phyloP scores from a whole-genome alignment of 257 asterid species.

The Phtheirospermum japonicum region DNA sequence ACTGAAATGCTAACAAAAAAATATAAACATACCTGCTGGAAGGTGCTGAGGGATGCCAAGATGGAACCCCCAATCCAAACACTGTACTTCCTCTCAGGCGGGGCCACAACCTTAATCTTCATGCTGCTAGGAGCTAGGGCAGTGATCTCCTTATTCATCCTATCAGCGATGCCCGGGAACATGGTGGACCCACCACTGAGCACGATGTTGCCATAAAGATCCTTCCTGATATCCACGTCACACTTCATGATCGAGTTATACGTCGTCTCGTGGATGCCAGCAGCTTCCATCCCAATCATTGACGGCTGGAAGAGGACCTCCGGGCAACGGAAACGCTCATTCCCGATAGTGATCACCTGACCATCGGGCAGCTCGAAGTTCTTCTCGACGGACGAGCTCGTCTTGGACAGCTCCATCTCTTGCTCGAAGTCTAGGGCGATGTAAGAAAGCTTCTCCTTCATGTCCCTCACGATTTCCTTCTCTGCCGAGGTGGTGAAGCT shows the following conservation, averaged over 20 bases:
- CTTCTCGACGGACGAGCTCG: constrained; percentile 43
- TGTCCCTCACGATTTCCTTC: constrained; percentile 52
- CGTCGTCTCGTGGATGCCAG: constrained; percentile 47
- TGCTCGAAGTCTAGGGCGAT: constrained; percentile 46
- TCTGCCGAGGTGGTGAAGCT: constrained; percentile 40
- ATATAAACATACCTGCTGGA: constrained; percentile 32
- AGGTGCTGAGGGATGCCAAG: constrained; percentile 38
- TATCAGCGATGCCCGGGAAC: constrained; percentile 49
- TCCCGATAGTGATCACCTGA: constrained; percentile 47
- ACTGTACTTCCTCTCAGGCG: constrained; percentile 40
- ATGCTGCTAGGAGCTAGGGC: constrained; percentile 40
- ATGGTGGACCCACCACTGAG: constrained; percentile 49
- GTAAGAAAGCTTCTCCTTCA: constrained; percentile 47
- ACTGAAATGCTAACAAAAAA: not conserved
- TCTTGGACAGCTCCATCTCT: constrained; percentile 37
- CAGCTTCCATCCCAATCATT: constrained; percentile 53
- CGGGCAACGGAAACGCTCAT: constrained; percentile 47
- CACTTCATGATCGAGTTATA: constrained; percentile 51
- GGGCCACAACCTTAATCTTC: constrained; percentile 42
- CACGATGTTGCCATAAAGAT: constrained; percentile 42
- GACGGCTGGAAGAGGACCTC: constrained; percentile 53
- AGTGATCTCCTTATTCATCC: constrained; percentile 39
- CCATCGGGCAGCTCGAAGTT: constrained; percentile 48
- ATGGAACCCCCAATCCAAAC: constrained; percentile 43
- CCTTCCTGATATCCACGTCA: constrained; percentile 49